These are phyloP conservation scores for Lachnum nothofagi DNA, from an alignment of 2,329 filamentous ascomycete species.

Conservation along the genomic window DNA sequence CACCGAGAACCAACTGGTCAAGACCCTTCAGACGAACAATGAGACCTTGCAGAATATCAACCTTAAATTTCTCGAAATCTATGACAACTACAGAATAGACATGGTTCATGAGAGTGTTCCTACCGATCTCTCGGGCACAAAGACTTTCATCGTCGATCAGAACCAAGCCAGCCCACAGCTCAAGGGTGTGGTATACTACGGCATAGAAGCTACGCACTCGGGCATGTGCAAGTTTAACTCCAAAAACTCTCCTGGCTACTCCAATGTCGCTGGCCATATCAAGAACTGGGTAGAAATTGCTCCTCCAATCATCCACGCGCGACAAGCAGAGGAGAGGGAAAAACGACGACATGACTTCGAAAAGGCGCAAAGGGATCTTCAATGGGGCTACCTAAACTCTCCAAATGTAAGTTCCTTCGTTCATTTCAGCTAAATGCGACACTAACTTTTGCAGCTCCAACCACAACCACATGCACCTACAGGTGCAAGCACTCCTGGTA, in stretches of 20 bases:
- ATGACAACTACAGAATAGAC: constrained; percentile 65
- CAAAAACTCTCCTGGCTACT: constrained; percentile 57
- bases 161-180: constrained; percentile 64
- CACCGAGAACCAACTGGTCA: constrained; percentile 61
- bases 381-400: constrained; percentile 21
- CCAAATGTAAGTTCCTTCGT: too few species aligned
- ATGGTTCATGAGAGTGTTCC: constrained; percentile 73
- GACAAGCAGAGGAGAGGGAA: constrained; percentile 25
- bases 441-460: constrained; percentile 5
- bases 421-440: too few species aligned
- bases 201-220: constrained; percentile 69
- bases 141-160: constrained; percentile 62
- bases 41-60: constrained; percentile 72
- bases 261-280: constrained; percentile 30
- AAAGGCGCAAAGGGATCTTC: constrained; percentile 16
- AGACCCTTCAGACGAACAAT: constrained; percentile 66
- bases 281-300: constrained; percentile 29
- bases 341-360: constrained; percentile 13
- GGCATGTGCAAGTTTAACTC: constrained; percentile 68
- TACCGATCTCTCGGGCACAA: constrained; percentile 62
- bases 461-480: constrained; percentile 5
- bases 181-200: constrained; percentile 65
- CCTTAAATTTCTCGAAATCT: constrained; percentile 65
- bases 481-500: constrained; percentile 21
- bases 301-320: constrained; percentile 17